Evolutionary conservation across 768 basidiomycete species (phyloP).

Genomic region (Xanthoconium purpureum): DNA sequence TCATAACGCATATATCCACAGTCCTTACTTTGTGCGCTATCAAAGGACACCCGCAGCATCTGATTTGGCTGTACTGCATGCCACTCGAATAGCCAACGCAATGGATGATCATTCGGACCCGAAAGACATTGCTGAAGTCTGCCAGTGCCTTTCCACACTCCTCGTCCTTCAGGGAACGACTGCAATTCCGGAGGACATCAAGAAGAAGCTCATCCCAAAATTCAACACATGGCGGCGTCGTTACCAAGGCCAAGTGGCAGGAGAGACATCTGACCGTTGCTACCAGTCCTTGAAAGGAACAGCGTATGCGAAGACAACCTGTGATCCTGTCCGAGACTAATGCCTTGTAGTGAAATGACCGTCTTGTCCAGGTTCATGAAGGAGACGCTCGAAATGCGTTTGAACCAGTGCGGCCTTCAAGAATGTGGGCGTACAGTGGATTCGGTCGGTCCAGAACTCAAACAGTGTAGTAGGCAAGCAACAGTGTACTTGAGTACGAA

Average conservation of each 20-base stretch:
- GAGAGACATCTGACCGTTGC: constrained; percentile 37
- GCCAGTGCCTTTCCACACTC: constrained; percentile 41
- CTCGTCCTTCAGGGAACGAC: constrained; percentile 37
- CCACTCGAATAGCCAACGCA: constrained; percentile 32
- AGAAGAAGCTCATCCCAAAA: constrained; percentile 32
- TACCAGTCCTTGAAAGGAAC: constrained; percentile 31
- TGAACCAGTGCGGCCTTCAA: constrained; percentile 34
- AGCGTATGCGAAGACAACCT: constrained; percentile 20
- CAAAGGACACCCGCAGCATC: constrained; percentile 29
- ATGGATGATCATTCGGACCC: constrained; percentile 10
- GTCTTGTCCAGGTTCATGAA: constrained; percentile 30
- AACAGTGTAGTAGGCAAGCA: constrained; percentile 39
- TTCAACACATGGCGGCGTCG: constrained; percentile 32
- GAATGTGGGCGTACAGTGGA: constrained; percentile 22
- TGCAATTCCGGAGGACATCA: constrained; percentile 32
- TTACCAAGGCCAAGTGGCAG: constrained; percentile 31
- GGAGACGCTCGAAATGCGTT: constrained; percentile 26
- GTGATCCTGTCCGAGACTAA: not conserved
- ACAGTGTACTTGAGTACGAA: not conserved
- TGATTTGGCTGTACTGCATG: constrained; percentile 36
- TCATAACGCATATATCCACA: constrained; percentile 8
- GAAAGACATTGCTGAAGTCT: constrained; percentile 31
- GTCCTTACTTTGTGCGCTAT: constrained; percentile 44
- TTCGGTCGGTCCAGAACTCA: constrained; percentile 21
- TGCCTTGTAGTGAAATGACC: constrained; percentile 25